Conservation (phyloP, 768 basidiomycete genomes). For the Heimioporus sp. region DNA sequence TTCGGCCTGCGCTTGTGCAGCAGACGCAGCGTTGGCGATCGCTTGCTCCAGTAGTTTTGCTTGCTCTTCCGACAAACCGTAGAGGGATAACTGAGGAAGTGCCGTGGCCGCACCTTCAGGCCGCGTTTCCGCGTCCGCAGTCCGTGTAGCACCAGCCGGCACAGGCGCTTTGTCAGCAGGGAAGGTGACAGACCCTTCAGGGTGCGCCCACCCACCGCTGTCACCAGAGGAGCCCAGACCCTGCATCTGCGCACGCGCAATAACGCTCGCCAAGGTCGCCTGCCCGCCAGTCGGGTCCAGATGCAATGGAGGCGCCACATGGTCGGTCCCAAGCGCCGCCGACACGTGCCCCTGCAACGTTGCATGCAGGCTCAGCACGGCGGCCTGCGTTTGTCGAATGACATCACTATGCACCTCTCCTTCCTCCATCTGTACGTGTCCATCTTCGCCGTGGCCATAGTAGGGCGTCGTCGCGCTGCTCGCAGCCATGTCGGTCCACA, state of each 20-base stretch:
- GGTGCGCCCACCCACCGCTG: background rate
- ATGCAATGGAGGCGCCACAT: slow-evolving; percentile 28
- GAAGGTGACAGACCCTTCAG: slow-evolving; percentile 11
- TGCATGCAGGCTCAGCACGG: slow-evolving; percentile 53
- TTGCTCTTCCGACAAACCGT: slow-evolving; percentile 74
- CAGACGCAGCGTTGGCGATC: slow-evolving; percentile 70
- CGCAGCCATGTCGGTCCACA: slow-evolving; percentile 63
- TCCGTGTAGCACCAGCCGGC: slow-evolving; percentile 6
- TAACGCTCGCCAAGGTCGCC: slow-evolving; percentile 68
- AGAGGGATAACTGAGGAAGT: slow-evolving; percentile 54
- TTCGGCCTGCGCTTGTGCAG: slow-evolving; percentile 76
- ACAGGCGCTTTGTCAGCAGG: slow-evolving; percentile 1
- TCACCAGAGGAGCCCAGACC: slow-evolving; percentile 1
- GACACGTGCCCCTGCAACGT: slow-evolving; percentile 59
- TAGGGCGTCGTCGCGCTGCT: slow-evolving; percentile 21
- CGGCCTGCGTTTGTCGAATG: slow-evolving; percentile 48
- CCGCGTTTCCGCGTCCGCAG: slow-evolving; percentile 8
- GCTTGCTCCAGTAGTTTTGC: slow-evolving; percentile 66
- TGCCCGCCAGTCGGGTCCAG: slow-evolving; percentile 54
- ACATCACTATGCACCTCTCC: slow-evolving; percentile 55
- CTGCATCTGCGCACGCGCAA: slow-evolving; percentile 63
- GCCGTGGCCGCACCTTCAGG: slow-evolving; percentile 7
- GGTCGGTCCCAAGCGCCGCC: slow-evolving; percentile 46
- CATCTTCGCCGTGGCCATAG: slow-evolving; percentile 17
- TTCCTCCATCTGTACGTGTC: slow-evolving; percentile 44